Base-by-base conservation (phyloP, 371 early-diverging fungal genomes). In the Rhizopus delemar region DNA sequence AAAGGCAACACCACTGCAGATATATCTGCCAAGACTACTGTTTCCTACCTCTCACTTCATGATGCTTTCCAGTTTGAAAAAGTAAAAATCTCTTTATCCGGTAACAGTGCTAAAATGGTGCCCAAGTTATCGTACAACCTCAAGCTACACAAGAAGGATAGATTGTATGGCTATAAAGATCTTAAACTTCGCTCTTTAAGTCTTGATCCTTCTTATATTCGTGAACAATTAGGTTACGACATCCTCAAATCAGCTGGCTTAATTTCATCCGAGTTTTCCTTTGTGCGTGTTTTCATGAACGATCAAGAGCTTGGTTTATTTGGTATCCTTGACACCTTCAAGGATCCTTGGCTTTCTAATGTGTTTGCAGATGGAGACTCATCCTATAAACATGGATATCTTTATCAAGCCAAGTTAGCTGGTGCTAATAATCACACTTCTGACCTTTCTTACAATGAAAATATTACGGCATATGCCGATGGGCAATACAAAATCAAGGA, bases 121-220 rank as follows among this genome's bases (percentile, higher is more conserved):
- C 41, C 62, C 12, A 66, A 67, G 29, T 29, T 54, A 15, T 56
- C 64, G 0, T 70, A 70, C 28, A 70, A 63, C 16, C 9, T 70
- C 31, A 60, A 59, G 13, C 33, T 70, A 11, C 16, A 45, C 3
- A 63, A 67, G 31, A 16, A 48, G 12, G 48, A 38, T 33, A 48
- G 36, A 6, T 54, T 77, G 22, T 71, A 59, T 69, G 69, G 63
- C 9, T 69, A 66, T 29, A 59, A 59, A 12, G 56, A 51, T 7
- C 31, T 74, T n/a, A 74, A 74, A 46, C 50, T 74, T 0, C 66
- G 75, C 8, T 36, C 71, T 3, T 39, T 74, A 7, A 51, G 31
- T 34, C 59, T 69, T 1, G 74, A 74, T 57, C 71, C 68, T 12
- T 70, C 74, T 3, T 74, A 68, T 38, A 28, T 74, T 11, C 69